phyloP scores from a whole-genome alignment of 345 rosid genomes.

The Dimocarpus longan region DNA sequence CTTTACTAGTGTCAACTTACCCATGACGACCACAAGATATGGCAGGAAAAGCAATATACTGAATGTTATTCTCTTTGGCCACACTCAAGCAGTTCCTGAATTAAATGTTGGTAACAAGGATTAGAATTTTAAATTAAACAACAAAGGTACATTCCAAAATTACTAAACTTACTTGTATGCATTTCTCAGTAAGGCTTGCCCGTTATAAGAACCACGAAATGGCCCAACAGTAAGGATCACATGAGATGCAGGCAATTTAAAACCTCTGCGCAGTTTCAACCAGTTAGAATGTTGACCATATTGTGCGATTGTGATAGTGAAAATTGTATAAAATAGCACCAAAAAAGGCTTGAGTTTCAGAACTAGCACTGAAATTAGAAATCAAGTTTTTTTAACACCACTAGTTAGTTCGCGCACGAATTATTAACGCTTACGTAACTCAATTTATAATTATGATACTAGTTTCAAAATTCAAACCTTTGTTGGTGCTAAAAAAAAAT shows the following conservation, averaged over 20 bases:
- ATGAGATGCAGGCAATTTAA: slow-evolving; percentile 64
- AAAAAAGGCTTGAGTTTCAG: no score
- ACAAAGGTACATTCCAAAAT: background rate
- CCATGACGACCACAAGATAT: background rate
- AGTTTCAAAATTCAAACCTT: no score
- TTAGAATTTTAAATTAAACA: slow-evolving; percentile 7
- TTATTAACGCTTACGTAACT: no score
- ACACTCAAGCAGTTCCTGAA: slow-evolving; percentile 66
- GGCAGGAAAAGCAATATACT: slow-evolving; percentile 85
- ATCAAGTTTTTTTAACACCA: no score
- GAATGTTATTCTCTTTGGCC: slow-evolving; percentile 66
- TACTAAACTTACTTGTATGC: slow-evolving; percentile 54
- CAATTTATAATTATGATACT: no score
- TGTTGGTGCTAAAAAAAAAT: no score
- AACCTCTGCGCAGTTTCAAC: slow-evolving; percentile 62
- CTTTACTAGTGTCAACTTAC: background rate
- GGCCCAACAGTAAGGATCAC: slow-evolving; percentile 88
- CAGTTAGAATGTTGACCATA: background rate
- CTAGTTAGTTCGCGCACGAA: no score
- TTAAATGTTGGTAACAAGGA: slow-evolving; percentile 4
- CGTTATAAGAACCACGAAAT: slow-evolving; percentile 43
- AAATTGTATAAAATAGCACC: no score
- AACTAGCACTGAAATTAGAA: no score
- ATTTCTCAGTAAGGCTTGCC: slow-evolving; percentile 50
- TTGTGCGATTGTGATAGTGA: no score